Evolutionary conservation across 768 basidiomycete species (phyloP).

Genomic region (Tulasnella sp.): DNA sequence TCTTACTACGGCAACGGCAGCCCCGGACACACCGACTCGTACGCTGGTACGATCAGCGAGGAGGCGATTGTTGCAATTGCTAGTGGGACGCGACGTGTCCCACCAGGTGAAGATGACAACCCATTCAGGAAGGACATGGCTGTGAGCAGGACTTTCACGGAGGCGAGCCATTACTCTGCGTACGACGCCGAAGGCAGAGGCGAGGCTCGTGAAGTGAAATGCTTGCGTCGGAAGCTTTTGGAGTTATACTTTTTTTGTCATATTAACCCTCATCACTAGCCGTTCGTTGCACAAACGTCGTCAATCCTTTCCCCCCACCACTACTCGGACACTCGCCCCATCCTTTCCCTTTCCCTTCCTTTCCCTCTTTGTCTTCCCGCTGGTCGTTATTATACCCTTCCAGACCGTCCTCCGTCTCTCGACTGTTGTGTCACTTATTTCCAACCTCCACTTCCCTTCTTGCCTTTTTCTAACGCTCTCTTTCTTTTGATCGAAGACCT

Average conservation of each 20-base stretch:
- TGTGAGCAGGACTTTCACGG: constrained; percentile 11
- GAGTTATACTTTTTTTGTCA: too few relatives aligned
- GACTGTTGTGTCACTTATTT: neutral
- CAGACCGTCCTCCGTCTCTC: neutral
- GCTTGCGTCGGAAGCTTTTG: too few relatives aligned
- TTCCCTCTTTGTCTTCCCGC: neutral
- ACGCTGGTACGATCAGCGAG: neutral
- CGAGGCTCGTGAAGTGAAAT: neutral
- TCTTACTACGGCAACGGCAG: neutral
- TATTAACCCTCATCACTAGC: too few relatives aligned
- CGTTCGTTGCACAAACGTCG: neutral
- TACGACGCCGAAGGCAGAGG: neutral
- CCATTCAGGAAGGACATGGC: constrained; percentile 24
- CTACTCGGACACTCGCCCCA: neutral
- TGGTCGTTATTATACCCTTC: neutral
- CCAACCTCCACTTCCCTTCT: neutral
- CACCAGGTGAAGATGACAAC: constrained; percentile 15
- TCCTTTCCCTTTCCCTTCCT: neutral
- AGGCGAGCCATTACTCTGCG: neutral
- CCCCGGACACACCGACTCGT: constrained; percentile 8
- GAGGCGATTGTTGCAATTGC: neutral
- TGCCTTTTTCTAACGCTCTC: neutral
- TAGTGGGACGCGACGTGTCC: neutral
- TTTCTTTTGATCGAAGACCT: neutral
- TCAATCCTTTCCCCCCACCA: neutral